Conservation (phyloP, 345 rosid species). For the Cardamine chenopodiifolia region DNA sequence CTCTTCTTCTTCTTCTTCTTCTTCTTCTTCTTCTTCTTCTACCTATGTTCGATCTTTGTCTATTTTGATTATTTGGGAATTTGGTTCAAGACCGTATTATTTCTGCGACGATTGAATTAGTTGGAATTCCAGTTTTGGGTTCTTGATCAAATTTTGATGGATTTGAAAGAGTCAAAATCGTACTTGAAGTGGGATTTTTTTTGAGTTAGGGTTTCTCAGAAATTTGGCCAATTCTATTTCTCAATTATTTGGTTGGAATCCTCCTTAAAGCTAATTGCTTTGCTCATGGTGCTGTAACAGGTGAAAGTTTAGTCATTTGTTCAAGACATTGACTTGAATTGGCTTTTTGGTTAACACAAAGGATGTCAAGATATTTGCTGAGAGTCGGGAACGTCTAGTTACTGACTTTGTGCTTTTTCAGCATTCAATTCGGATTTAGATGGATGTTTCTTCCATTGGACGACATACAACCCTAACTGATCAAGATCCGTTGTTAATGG, state of each 20-base stretch:
- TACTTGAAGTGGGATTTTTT: conserved; percentile 6
- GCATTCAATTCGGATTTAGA: conserved; percentile 50
- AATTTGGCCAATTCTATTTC: not conserved
- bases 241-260: conserved; percentile 8
- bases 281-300: conserved; percentile 26
- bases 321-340: conserved; percentile 6
- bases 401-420: conserved; percentile 39
- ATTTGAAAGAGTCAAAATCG: conserved; percentile 27
- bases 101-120: not conserved
- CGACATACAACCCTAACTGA: conserved; percentile 54
- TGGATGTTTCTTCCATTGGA: conserved; percentile 59
- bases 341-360: not conserved
- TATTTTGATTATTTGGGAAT: not conserved
- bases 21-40: not conserved
- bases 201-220: conserved; percentile 11
- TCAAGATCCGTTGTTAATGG: conserved; percentile 69
- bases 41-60: not conserved
- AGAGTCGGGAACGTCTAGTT: conserved; percentile 15
- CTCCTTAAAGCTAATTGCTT: not conserved
- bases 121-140: not conserved
- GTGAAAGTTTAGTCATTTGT: conserved; percentile 8
- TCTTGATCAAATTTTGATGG: conserved; percentile 19
- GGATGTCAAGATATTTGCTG: conserved; percentile 8
- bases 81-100: not conserved
- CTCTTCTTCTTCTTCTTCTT: conserved; percentile 6